phyloP scores from a whole-genome alignment of 2,329 filamentous ascomycete genomes.

The Fusarium denticulatum region DNA sequence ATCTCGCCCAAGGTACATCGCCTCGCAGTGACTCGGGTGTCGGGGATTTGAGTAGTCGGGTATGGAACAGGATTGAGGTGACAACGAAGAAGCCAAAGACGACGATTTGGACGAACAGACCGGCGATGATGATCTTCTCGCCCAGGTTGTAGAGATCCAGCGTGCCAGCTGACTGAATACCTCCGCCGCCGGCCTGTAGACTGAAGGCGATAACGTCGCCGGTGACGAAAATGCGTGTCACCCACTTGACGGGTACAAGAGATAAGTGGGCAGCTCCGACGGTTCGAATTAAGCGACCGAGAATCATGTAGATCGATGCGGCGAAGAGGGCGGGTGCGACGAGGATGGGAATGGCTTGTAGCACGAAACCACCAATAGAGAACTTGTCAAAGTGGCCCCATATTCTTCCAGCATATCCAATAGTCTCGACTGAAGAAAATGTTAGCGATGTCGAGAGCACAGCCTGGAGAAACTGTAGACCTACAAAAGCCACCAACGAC shows the following conservation, averaged over 20 bases:
- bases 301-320: slow-evolving; percentile 20
- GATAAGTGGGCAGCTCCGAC: slow-evolving; percentile 2
- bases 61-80: slow-evolving; percentile 7
- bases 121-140: slow-evolving; percentile 9
- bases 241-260: slow-evolving; percentile 8
- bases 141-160: neutral
- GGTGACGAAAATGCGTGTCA: slow-evolving; percentile 6
- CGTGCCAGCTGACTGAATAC: slow-evolving; percentile 3
- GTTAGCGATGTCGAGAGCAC: neutral
- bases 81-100: slow-evolving; percentile 13
- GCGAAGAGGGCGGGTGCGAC: slow-evolving; percentile 12
- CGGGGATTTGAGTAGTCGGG: neutral
- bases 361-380: neutral
- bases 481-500: slow-evolving; percentile 1
- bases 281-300: slow-evolving; percentile 10
- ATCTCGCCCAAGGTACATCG: neutral
- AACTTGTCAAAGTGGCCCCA: slow-evolving; percentile 11
- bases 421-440: neutral
- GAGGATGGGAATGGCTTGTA: slow-evolving; percentile 15
- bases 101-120: neutral
- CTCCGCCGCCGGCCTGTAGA: neutral
- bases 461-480: fast-evolving
- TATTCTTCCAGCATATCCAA: slow-evolving; percentile 13
- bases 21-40: neutral
- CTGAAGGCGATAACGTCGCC: slow-evolving; percentile 2